phyloP scores from a whole-genome alignment of 140 eudicot species.

The Anethum foeniculum region DNA sequence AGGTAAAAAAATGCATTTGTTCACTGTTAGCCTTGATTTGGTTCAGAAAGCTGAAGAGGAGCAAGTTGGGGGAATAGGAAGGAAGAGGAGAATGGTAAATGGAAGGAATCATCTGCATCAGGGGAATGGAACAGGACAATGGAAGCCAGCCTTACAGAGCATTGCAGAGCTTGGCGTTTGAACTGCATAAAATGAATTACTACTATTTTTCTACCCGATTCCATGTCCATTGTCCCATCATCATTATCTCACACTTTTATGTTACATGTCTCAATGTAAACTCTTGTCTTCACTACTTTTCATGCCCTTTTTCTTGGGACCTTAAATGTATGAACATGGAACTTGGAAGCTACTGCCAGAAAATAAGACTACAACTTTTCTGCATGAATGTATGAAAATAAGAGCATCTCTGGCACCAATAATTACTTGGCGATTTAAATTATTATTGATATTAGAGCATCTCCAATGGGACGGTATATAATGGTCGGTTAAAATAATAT shows the following conservation, averaged over 20 bases:
- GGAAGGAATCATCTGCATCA: constrained; percentile 20
- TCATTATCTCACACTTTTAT: background rate
- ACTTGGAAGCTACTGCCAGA: background rate
- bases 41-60: background rate
- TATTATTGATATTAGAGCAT: no score
- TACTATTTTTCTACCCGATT: background rate
- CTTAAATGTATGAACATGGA: background rate
- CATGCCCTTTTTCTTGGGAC: background rate
- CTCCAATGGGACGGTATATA: background rate
- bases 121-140: constrained; percentile 27
- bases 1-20: background rate
- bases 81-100: constrained; percentile 17
- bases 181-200: background rate
- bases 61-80: constrained; percentile 5
- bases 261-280: background rate
- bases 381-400: background rate
- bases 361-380: background rate
- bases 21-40: background rate
- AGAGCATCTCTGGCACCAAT: background rate
- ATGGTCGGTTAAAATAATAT: no score
- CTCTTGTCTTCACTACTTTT: background rate
- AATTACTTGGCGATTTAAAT: background rate
- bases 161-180: constrained; percentile 39
- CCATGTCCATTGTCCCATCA: background rate
- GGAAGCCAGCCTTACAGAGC: constrained; percentile 77